Percentiles rank a stretch among this genome's conserved stretches.
Evolutionary conservation across 352 stramenopile genomes (phyloP).

Genomic region (Pythium insidiosum): DNA sequence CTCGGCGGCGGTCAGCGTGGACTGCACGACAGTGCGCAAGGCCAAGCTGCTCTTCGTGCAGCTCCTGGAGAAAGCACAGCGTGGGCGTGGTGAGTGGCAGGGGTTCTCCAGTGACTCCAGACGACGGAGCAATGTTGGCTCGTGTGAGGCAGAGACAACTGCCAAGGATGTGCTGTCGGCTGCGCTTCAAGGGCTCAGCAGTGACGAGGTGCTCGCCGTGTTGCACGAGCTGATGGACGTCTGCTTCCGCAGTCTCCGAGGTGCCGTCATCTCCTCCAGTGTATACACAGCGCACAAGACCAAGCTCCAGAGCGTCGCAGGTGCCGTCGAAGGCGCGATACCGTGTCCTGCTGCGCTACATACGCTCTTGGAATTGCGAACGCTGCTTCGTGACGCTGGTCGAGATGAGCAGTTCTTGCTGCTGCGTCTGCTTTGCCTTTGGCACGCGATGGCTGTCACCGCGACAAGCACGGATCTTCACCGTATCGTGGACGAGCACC

Average conservation of each 20-base stretch:
- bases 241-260: constrained; percentile 61
- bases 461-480: constrained; percentile 21
- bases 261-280: constrained; percentile 29
- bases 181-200: constrained; percentile 6
- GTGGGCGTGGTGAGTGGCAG: constrained; percentile 58
- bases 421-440: constrained; percentile 44
- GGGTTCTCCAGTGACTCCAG: too few relatives aligned
- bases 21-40: constrained; percentile 30
- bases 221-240: constrained; percentile 58
- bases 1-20: constrained; percentile 10
- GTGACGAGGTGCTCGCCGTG: constrained; percentile 25
- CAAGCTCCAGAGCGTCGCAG: constrained; percentile 14
- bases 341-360: constrained; percentile 31
- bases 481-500: constrained; percentile 41
- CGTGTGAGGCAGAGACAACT: not conserved
- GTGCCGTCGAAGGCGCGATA: constrained; percentile 27
- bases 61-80: constrained; percentile 55
- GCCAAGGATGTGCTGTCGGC: constrained; percentile 9
- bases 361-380: constrained; percentile 33
- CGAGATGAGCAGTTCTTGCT: constrained; percentile 42
- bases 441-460: constrained; percentile 32
- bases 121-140: too few relatives aligned
- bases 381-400: constrained; percentile 34
- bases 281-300: constrained; percentile 42
- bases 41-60: constrained; percentile 65